phyloP scores from a whole-genome alignment of 2,329 filamentous ascomycete genomes.

The Xylaria sp. region DNA sequence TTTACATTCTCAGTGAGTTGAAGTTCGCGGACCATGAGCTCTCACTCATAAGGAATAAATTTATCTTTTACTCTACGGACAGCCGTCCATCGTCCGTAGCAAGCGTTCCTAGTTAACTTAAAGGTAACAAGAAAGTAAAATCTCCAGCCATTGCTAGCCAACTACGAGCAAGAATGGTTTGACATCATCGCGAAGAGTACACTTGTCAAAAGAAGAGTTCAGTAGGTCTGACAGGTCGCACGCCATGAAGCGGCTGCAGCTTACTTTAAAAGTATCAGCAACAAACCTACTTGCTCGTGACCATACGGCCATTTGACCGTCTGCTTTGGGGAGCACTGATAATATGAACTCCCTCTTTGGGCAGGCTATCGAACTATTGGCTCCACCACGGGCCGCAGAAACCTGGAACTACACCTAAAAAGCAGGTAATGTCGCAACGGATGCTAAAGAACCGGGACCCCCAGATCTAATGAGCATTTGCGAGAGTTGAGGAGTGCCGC shows the following conservation, averaged over 20 bases:
- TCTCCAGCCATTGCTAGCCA: slow-evolving; percentile 11
- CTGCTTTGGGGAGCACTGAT: slow-evolving; percentile 7
- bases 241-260: neutral
- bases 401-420: slow-evolving; percentile 21
- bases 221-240: neutral
- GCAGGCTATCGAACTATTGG: slow-evolving; percentile 11
- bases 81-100: slow-evolving; percentile 6
- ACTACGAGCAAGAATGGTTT: slow-evolving; percentile 3
- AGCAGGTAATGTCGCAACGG: slow-evolving; percentile 11
- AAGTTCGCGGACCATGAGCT: neutral
- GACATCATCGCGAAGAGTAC: slow-evolving; percentile 5
- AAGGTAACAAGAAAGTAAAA: neutral
- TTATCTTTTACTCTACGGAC: neutral
- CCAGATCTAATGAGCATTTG: slow-evolving; percentile 4
- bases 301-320: slow-evolving; percentile 2
- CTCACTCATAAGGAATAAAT: neutral
- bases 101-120: slow-evolving; percentile 7
- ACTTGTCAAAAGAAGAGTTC: neutral
- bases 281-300: slow-evolving; percentile 8
- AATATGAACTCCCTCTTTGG: slow-evolving; percentile 16
- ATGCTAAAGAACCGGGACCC: slow-evolving; percentile 1
- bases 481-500: slow-evolving; percentile 11
- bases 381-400: slow-evolving; percentile 8
- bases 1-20: slow-evolving; percentile 12
- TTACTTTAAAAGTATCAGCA: slow-evolving; percentile 11